These are phyloP conservation scores for Phtheirospermum japonicum DNA, from an alignment of 257 asterid genomes.

Conservation along the genomic window DNA sequence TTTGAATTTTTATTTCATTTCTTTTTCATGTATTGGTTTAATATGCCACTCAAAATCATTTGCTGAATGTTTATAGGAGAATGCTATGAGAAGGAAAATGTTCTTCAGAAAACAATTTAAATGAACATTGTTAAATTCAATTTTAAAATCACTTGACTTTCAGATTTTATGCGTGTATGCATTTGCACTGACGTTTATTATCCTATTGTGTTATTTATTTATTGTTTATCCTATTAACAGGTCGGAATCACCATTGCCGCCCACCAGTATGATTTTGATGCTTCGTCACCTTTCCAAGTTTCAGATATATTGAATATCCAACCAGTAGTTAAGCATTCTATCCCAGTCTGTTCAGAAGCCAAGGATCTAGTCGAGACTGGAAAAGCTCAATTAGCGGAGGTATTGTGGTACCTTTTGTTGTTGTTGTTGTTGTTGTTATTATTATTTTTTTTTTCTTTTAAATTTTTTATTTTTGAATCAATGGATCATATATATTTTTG, in stretches of 20 bases:
- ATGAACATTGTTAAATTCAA: slow-evolving; percentile 1
- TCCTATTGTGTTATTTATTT: slow-evolving; percentile 14
- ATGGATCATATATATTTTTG: no score
- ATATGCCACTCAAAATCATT: slow-evolving; percentile 6
- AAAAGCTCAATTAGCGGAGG: slow-evolving; percentile 94
- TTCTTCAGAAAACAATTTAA: neutral
- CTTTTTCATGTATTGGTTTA: neutral
- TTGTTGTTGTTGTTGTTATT: no score
- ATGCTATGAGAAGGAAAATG: slow-evolving; percentile 4
- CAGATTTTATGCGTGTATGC: slow-evolving; percentile 7
- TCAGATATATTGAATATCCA: slow-evolving; percentile 79
- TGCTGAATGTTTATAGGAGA: neutral
- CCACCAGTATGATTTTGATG: slow-evolving; percentile 70
- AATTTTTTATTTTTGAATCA: no score
- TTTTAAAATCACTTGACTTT: neutral
- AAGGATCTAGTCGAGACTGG: slow-evolving; percentile 92
- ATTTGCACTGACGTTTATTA: slow-evolving; percentile 5
- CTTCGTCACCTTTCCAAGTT: slow-evolving; percentile 68
- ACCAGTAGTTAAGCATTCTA: slow-evolving; percentile 94
- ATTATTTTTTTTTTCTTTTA: slow-evolving; percentile 1
- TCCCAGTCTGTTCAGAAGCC: slow-evolving; percentile 93
- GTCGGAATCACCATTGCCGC: slow-evolving; percentile 84
- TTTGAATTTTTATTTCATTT: neutral
- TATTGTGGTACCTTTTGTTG: no score
- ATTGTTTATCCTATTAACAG: slow-evolving; percentile 40